These are phyloP conservation scores for Collybia nuda DNA, from an alignment of 768 basidiomycete species.

Conservation along the genomic window DNA sequence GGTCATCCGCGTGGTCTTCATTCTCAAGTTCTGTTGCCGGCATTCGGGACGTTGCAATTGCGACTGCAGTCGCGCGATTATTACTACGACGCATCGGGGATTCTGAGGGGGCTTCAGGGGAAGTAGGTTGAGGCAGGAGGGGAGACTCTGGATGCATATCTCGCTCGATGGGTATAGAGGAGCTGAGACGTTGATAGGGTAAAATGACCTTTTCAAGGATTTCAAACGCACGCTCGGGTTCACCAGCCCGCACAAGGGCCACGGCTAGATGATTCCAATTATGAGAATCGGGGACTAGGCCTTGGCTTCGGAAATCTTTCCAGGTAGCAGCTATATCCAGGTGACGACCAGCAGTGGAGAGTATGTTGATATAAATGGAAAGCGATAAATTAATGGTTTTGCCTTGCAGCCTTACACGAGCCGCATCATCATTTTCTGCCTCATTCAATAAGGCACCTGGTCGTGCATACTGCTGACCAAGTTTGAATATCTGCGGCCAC, in stretches of 20 bases:
- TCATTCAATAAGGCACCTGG: constrained; percentile 30
- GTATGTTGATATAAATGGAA: constrained; percentile 77
- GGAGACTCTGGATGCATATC: constrained; percentile 36
- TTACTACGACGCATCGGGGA: constrained; percentile 25
- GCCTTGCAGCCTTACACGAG: constrained; percentile 25
- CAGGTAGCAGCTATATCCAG: constrained; percentile 63
- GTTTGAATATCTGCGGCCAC: constrained; percentile 68
- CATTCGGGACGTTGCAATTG: constrained; percentile 12
- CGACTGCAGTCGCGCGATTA: constrained; percentile 23
- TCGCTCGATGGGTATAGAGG: constrained; percentile 19
- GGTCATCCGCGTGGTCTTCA: constrained; percentile 36
- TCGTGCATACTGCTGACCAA: constrained; percentile 46
- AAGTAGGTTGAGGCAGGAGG: constrained; percentile 28
- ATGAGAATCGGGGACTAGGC: constrained; percentile 80
- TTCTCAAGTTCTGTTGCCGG: constrained; percentile 9
- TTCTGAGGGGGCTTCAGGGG: constrained; percentile 23
- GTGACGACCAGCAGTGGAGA: constrained; percentile 66
- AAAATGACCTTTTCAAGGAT: constrained; percentile 78
- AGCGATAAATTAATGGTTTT: constrained; percentile 74
- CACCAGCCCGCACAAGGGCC: constrained; percentile 76
- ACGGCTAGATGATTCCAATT: constrained; percentile 90
- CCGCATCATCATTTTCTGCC: constrained; percentile 13
- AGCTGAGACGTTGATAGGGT: constrained; percentile 43
- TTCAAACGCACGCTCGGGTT: constrained; percentile 82
- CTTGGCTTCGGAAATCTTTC: constrained; percentile 56